Evolutionary conservation across 2,329 filamentous ascomycete genomes (phyloP), one percentile per base, ranked within the genome.

Genomic region (Aschersonia sp.): DNA sequence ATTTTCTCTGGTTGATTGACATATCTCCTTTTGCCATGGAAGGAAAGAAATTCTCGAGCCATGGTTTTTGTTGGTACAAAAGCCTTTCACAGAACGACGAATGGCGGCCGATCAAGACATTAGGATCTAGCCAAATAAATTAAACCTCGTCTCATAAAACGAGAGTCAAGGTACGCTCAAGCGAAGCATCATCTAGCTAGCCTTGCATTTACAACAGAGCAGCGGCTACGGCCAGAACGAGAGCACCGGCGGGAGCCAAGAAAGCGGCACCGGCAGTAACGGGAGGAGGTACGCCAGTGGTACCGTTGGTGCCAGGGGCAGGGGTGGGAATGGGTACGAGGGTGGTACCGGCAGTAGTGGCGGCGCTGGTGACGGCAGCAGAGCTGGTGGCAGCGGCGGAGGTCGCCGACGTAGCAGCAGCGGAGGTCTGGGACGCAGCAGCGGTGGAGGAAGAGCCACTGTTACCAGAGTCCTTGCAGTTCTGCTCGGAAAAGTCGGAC

Each of bases 391-490:
- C 39, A 43, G 43, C 29, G 29, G 42, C 41, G 29, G 46, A 10
- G 30, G 48, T 35, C 8, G 47, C 22, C 22, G 22, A 22, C 22
- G 22, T 44, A 12, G 43, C 4, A 9, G 42, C 30, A 41, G 41
- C 44, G 5, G 46, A 10, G 6, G 49, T 37, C 29, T 22, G 1
- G 37, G 46, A 41, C 43, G 46, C 6, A 12, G 12, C 40, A 22
- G 37, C 12, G 22, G 29, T 22, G 30, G 14, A 2, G 44, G 40
- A 37, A 43, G 49, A 41, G 10, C 6, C 7, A 41, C 9, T n/a
- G 6, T 43, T 44, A 32, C 45, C 45, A 31, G 47, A 46, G 51
- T 58, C 52, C 53, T 57, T 58, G 53, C 60, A 63, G 55, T 60
- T 61, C 30, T 49, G 47, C n/a, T 55, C 44, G 39, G 51, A 54